A percentile compares a stretch with the other conserved stretches of the same genome.
These are phyloP conservation scores for Paratinospora sagittata DNA, from an alignment of 164 flowering plant genomes.

Conservation along the genomic window DNA sequence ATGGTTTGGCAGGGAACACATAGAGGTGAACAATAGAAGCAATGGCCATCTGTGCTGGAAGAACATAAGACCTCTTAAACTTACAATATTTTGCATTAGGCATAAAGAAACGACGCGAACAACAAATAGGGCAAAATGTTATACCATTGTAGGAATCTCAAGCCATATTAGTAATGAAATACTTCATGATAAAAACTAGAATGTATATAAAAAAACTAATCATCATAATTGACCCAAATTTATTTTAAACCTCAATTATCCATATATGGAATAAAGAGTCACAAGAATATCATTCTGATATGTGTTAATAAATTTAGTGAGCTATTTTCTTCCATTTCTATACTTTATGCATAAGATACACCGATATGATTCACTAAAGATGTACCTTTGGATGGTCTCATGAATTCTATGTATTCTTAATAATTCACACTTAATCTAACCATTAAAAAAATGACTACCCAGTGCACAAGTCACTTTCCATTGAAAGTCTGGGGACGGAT, in stretches of 20 bases:
- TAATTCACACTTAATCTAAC: not conserved
- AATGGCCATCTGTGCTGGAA: constrained; percentile 96
- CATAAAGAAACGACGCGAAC: not conserved
- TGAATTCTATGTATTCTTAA: not conserved
- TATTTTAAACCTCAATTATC: not conserved
- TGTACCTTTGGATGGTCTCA: not conserved
- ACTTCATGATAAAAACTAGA: not conserved
- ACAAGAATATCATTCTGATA: no score
- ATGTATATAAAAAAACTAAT: not conserved
- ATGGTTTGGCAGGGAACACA: constrained; percentile 91
- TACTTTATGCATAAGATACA: not conserved
- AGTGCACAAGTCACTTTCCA: not conserved
- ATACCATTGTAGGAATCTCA: not conserved
- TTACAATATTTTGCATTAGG: constrained; percentile 8
- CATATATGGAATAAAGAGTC: not conserved
- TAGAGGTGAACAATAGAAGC: constrained; percentile 90
- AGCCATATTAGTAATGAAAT: not conserved
- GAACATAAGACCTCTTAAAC: constrained; percentile 40
- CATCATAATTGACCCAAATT: not conserved
- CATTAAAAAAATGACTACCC: not conserved
- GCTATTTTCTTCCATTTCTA: no score
- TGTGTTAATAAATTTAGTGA: not conserved
- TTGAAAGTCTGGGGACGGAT: not conserved
- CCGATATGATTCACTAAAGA: not conserved
- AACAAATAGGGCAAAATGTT: not conserved